Evolutionary conservation across 352 stramenopile genomes (phyloP).

Genomic region (Globisporangium camurandrum): DNA sequence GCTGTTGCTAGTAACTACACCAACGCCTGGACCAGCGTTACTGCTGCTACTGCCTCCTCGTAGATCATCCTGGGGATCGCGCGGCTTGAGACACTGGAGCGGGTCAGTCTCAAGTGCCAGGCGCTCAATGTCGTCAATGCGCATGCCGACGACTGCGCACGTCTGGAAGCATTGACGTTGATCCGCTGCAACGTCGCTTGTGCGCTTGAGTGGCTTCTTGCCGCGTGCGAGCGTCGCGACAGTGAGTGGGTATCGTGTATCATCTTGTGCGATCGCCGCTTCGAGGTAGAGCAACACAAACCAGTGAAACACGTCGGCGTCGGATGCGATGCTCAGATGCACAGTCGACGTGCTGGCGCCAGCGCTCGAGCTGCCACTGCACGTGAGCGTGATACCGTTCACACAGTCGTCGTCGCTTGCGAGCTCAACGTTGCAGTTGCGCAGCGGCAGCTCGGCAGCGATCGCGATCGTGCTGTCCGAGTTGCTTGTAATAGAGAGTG

Average conservation of each 20-base stretch:
- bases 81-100: constrained; percentile 3
- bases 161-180: constrained; percentile 23
- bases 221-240: constrained; percentile 12
- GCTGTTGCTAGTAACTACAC: not conserved
- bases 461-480: not conserved
- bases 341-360: constrained; percentile 18
- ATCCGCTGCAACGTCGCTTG: constrained; percentile 14
- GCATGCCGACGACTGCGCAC: constrained; percentile 27
- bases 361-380: constrained; percentile 2
- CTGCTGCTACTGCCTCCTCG: too few relatives aligned
- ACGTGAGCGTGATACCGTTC: constrained; percentile 43
- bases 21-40: not conserved
- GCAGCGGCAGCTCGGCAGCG: constrained; percentile 27
- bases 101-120: constrained; percentile 13
- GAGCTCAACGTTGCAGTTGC: constrained; percentile 37
- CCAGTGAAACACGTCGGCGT: constrained; percentile 46
- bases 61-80: too few relatives aligned
- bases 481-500: constrained; percentile 19
- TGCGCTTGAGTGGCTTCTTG: constrained; percentile 15
- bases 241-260: constrained; percentile 25
- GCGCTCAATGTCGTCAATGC: constrained; percentile 38
- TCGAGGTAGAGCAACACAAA: constrained; percentile 50
- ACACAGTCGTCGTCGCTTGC: constrained; percentile 28
- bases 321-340: constrained; percentile 33
- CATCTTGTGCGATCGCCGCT: constrained; percentile 37